A percentile compares a stretch with the other conserved stretches of the same genome.
Conservation (phyloP, 345 rosid genomes). For the Populus davidiana region DNA sequence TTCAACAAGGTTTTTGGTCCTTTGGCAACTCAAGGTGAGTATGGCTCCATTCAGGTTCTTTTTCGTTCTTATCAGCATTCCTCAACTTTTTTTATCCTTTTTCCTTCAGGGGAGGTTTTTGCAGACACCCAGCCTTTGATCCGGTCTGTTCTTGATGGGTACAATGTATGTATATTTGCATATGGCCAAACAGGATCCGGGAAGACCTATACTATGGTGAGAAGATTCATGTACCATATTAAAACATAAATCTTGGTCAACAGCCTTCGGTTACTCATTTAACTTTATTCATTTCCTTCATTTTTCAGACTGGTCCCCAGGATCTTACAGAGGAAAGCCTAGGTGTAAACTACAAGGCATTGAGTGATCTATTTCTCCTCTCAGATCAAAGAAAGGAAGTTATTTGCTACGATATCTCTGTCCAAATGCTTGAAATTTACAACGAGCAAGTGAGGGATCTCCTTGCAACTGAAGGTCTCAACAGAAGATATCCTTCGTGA, state of each 20-base stretch:
- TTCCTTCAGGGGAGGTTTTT: conserved; percentile 32
- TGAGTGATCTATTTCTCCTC: conserved; percentile 32
- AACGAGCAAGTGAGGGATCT: conserved; percentile 38
- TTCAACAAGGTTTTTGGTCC: conserved; percentile 35
- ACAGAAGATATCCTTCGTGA: conserved; percentile 33
- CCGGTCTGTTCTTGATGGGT: conserved; percentile 36
- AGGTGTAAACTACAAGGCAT: conserved; percentile 39
- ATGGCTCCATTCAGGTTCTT: not conserved
- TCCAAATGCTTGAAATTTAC: conserved; percentile 36
- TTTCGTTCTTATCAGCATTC: not conserved
- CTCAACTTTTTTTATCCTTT: not conserved
- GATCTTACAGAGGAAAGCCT: conserved; percentile 29
- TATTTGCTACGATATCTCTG: conserved; percentile 26
- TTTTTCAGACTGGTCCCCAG: conserved; percentile 32
- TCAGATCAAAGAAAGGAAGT: conserved; percentile 32
- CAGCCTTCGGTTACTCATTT: conserved; percentile 1
- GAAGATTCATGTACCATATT: conserved; percentile 1
- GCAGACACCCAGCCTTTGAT: conserved; percentile 35
- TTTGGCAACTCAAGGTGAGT: conserved; percentile 27
- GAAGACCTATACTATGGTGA: conserved; percentile 34
- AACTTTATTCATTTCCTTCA: conserved; percentile 4
- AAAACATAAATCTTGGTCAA: not conserved
- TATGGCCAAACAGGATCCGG: conserved; percentile 40
- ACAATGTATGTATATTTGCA: conserved; percentile 35
- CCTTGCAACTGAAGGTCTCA: conserved; percentile 19